phyloP scores from a whole-genome alignment of 1,284 basidiomycete genomes.

The Somion occarium region DNA sequence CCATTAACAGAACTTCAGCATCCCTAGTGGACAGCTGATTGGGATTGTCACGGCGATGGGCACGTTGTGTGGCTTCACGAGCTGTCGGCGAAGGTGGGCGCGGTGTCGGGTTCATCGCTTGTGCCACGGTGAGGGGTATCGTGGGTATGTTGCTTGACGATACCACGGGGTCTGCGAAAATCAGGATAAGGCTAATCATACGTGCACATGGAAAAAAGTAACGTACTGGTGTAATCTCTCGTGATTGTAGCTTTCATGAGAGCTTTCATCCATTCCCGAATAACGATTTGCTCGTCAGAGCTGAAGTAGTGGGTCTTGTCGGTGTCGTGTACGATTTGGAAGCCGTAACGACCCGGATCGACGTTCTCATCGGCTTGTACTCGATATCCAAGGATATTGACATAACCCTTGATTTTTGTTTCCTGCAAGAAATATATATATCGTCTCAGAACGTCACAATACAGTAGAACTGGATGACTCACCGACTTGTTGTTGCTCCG shows the following conservation, averaged over 20 bases:
- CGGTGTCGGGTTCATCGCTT: constrained; percentile 93
- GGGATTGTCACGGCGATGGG: constrained; percentile 82
- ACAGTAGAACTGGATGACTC: constrained; percentile 26
- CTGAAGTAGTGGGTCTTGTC: constrained; percentile 92
- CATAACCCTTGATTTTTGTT: constrained; percentile 92
- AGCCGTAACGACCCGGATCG: constrained; percentile 91
- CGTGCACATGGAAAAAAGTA: background rate
- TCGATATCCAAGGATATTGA: constrained; percentile 90
- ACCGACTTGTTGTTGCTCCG: constrained; percentile 67
- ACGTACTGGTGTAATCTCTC: constrained; percentile 83
- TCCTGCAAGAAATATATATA: constrained; percentile 46
- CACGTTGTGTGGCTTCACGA: constrained; percentile 87
- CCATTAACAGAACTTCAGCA: constrained; percentile 78
- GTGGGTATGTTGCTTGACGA: constrained; percentile 98
- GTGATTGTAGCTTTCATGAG: constrained; percentile 99
- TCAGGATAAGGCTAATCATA: constrained; percentile 7
- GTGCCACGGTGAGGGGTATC: constrained; percentile 91
- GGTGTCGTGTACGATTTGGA: constrained; percentile 88
- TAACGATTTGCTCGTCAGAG: constrained; percentile 77
- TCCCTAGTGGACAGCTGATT: constrained; percentile 87
- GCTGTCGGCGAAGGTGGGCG: constrained; percentile 90
- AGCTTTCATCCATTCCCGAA: constrained; percentile 99
- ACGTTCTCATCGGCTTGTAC: constrained; percentile 91
- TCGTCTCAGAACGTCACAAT: background rate
- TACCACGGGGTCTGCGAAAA: constrained; percentile 70